Base-by-base conservation (phyloP, 305 asterid genomes). In the Salvia sclarea region DNA sequence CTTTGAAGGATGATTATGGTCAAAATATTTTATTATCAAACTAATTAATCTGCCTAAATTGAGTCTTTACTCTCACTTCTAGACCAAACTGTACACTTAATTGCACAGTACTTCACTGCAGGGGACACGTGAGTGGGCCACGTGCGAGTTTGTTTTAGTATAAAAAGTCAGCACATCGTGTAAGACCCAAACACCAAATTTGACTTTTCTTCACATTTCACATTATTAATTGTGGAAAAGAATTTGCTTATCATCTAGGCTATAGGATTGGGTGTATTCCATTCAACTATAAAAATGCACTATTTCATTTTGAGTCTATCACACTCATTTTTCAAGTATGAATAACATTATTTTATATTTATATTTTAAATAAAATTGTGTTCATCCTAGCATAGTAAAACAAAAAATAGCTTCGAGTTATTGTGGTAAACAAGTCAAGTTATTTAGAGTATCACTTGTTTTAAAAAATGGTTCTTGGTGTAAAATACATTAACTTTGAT, bases 151-250 rank as follows among this genome's bases (percentile, higher is more conserved):
- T 54, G 47, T 18, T 58, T 68, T 30, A 5, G 53, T 52, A 44
- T 8, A 14, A 56, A 56, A 67, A 69, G 66, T 41, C 60, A 21
- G 49, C 63, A 38, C 17, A 33, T 24, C 76, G 79, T 78, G 76
- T 64, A 28, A 6, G 69, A 73, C 59, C 65, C 3, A 25, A 65
- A 65, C 75, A 66, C 79, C 38, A 7, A 12, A 52, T 66, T 38
- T 74, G 74, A 78, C 76, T 74, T 2, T 74, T 30, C 69, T 17
- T 8, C 38, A 33, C 9, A 33, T 2, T 18, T 8, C 49, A 22
- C 24, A 11, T 3, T 33, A 24, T 64, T 63, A 62, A 62, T 52
- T 40, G n/a, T 10, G 47, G 16, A 6, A 16, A 44, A 44, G 2
- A 44, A 44, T n/a, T 44, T 44, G 47, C 47, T 43, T 13, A 4